Base-by-base conservation (phyloP, 192 early-diverging fungal genomes). In the Phycomyces blakesleeanus region DNA sequence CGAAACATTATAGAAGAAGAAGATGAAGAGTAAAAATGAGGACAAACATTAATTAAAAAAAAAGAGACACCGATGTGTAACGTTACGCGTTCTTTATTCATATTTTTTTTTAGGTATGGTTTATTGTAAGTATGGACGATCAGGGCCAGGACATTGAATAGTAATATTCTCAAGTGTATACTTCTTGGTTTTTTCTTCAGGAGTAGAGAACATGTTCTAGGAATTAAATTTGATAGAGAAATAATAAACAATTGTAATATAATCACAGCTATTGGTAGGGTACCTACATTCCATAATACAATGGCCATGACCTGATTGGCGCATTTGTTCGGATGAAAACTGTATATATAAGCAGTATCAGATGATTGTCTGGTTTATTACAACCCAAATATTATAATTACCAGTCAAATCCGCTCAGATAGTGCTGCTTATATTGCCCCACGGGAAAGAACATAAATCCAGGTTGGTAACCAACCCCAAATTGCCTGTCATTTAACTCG, bases 281-380 rank as follows among this genome's bases (percentile, higher is more conserved):
- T 37, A 11, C 77, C 61, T 69, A 81, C 80, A 70, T 82, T 82
- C 80, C 80, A 82, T 20, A 78, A n/a, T 14, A 73, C 52, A 6
- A 76, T 76, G 7, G 80, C 75, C 80, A 82, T 82, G 5, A 82
- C 59, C 55, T 79, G 77, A 55, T 82, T 82, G 10, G 80, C 80
- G 27, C 80, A 82, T n/a, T 53, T 74, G 54, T 82, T 82, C n/a
- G 80, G 80, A 52, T 82, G 80, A 42, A 82, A 82, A 66, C 80
- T 81, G 55, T 65, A 67, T 41, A 49, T 21, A 41, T 34, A 10
- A 61, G 38, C 14, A 52, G 41, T 2, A 61, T 38, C 44, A 47
- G 44, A 47, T 47, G 44, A 47, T 47, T 47, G 44, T 47, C 44
- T 18, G 5, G 16, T 53, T 18, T 40, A 53, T 63, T n/a, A n/a